Conservation (phyloP, 73 alveolate species). For the Symbiodinium natans region DNA sequence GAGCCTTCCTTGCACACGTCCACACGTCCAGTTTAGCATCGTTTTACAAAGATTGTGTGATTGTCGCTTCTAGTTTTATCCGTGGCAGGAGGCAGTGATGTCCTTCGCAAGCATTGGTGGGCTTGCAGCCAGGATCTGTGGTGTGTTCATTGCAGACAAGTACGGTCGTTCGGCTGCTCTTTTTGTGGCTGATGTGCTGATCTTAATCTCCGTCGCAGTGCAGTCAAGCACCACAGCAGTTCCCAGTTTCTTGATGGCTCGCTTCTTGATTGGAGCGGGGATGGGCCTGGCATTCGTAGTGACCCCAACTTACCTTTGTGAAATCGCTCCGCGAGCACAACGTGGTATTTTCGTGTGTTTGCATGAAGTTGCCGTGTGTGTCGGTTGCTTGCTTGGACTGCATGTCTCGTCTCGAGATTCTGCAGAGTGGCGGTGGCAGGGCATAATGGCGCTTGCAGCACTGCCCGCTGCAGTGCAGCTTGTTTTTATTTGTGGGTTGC, state of each 20-base stretch:
- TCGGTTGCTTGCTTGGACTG: slow-evolving; percentile 80
- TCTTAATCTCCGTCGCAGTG: slow-evolving; percentile 23
- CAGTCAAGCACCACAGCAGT: slow-evolving; percentile 49
- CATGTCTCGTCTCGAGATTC: slow-evolving; percentile 40
- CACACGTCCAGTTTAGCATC: no score
- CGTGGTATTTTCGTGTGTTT: slow-evolving; percentile 49
- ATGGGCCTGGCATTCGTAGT: slow-evolving; percentile 67
- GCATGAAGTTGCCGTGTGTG: slow-evolving; percentile 91
- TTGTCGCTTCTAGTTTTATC: neutral
- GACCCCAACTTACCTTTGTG: slow-evolving; percentile 86
- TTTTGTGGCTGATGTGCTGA: slow-evolving; percentile 33
- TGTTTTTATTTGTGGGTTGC: slow-evolving; percentile 28
- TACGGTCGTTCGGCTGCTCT: slow-evolving; percentile 79
- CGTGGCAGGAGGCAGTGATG: slow-evolving; percentile 58
- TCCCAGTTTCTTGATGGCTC: slow-evolving; percentile 10
- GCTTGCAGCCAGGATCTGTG: slow-evolving; percentile 4
- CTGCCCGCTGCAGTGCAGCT: slow-evolving; percentile 84
- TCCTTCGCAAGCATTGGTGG: slow-evolving; percentile 62
- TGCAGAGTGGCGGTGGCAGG: slow-evolving; percentile 66
- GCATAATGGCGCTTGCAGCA: slow-evolving; percentile 46
- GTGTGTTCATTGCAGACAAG: slow-evolving; percentile 47
- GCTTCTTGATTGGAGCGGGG: slow-evolving; percentile 53
- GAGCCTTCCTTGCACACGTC: neutral
- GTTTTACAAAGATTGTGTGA: neutral
- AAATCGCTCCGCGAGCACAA: slow-evolving; percentile 66